Evolutionary conservation across 768 basidiomycete species (phyloP).

Genomic region (Ephemerocybe angulata): DNA sequence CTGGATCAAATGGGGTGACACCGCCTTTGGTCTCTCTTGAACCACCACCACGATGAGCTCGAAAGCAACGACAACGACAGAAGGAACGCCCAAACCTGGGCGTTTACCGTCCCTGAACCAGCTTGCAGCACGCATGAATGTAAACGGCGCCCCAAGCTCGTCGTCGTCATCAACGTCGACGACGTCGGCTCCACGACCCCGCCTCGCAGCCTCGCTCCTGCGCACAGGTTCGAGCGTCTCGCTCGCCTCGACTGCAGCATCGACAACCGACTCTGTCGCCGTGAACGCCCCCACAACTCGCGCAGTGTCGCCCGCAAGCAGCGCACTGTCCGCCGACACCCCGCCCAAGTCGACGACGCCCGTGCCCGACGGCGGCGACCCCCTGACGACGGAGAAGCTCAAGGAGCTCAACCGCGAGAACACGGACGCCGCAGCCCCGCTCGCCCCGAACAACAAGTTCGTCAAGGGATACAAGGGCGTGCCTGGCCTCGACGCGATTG

Average conservation of each 20-base stretch:
- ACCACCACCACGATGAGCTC: conserved; percentile 15
- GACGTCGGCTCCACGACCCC: conserved; percentile 51
- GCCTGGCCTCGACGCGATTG: conserved; percentile 81
- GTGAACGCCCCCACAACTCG: conserved; percentile 68
- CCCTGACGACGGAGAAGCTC: conserved; percentile 63
- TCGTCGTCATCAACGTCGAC: conserved; percentile 8
- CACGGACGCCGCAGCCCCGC: conserved; percentile 12
- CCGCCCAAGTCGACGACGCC: conserved; percentile 31
- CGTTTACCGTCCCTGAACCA: conserved; percentile 77
- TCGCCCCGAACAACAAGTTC: conserved; percentile 14
- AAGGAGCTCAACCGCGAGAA: conserved; percentile 62
- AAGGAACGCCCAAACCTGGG: too few species aligned
- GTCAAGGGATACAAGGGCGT: conserved; percentile 80
- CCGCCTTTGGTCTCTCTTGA: conserved; percentile 10
- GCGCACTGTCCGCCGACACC: conserved; percentile 41
- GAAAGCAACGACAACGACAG: conserved; percentile 11
- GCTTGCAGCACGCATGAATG: conserved; percentile 68
- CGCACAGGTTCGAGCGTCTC: conserved; percentile 61
- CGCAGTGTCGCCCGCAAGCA: conserved; percentile 58
- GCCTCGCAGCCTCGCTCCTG: conserved; percentile 66
- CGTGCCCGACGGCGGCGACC: conserved; percentile 39
- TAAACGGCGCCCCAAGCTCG: conserved; percentile 25
- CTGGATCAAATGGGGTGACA: not conserved
- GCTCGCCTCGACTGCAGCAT: conserved; percentile 47
- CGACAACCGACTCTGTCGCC: conserved; percentile 59